Base-by-base conservation (phyloP, 805 yeast species). In the Cyberlindnera nakhonratchasimensis region DNA sequence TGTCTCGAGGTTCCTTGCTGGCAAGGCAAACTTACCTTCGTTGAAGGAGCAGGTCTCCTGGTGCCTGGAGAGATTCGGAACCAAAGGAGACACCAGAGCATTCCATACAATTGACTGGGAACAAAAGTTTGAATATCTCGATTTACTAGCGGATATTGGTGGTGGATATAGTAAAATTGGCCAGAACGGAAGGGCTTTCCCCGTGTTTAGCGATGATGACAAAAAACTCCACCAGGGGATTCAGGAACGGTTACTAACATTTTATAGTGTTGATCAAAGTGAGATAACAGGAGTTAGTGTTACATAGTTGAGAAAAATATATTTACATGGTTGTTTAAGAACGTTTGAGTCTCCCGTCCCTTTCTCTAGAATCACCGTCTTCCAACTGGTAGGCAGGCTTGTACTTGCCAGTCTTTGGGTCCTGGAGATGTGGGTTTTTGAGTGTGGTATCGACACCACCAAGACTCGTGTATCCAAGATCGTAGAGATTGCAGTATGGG, bases 381-480 rank as follows among this genome's bases (percentile, higher is more conserved):
- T 16, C 11, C 17, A 54, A 72, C 29, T 87, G 74, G 57, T 74
- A 80, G 2, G 86, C 84, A 1, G 83, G 84, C 40, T 57, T 52
- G 46, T 66, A 77, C 6, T 48, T 50, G 6, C 58, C 60, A 19
- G 53, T 50, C 10, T 48, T n/a, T n/a, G n/a, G 50, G 21, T 52
- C 54, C 29, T 51, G 50, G 37, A 85, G 60, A 42, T 66, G 70
- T 11, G 95, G 96, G 59, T 93, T 93, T 25, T 75, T 79, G 2
- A 73, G 54, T 0, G 99, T 91, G 32, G 79, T 75, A 42, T 74
- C 65, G 1, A 79, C 66, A 0, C 96, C 93, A 3, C 99, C 99
- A 16, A 93, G 63, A 1, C 96, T 86, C 1, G 99, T 90, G 57
- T 83, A 93, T 0, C 99, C 99, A 28, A 52, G 42, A 51, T 85